Percentiles rank a stretch among this genome's conserved stretches.
phyloP scores from a whole-genome alignment of 306 rosid species.

The Senna tora region DNA sequence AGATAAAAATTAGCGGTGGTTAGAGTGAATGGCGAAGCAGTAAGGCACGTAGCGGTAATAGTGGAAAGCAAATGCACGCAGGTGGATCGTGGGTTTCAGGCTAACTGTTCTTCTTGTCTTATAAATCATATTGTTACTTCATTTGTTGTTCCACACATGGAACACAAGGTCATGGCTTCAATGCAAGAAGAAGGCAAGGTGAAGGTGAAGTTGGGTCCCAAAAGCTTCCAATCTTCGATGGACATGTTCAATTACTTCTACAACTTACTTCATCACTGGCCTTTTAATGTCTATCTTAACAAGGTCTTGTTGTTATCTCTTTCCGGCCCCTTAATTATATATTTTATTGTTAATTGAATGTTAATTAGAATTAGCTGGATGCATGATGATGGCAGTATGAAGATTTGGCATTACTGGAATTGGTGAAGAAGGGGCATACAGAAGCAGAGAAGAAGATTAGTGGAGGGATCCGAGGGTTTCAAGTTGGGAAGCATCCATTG shows the following conservation, averaged over 20 bases:
- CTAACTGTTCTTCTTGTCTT: no score
- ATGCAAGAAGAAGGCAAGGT: conserved; percentile 40
- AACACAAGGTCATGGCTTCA: no score
- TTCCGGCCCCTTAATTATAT: no score
- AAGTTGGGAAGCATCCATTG: conserved; percentile 70
- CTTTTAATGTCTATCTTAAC: conserved; percentile 63
- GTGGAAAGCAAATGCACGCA: no score
- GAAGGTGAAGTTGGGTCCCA: conserved; percentile 50
- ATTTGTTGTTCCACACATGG: no score
- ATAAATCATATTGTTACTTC: no score
- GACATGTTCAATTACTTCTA: conserved; percentile 70
- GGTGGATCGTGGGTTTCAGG: no score
- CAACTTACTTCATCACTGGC: conserved; percentile 73
- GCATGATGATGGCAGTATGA: conserved; percentile 68
- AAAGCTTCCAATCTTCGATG: conserved; percentile 53
- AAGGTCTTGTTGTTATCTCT: conserved; percentile 49
- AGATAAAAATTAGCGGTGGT: no score
- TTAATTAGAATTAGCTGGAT: not conserved
- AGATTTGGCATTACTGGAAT: conserved; percentile 61
- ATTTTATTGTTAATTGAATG: no score
- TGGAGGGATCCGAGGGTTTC: conserved; percentile 60
- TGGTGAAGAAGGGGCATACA: conserved; percentile 73
- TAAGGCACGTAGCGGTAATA: no score
- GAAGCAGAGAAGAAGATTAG: conserved; percentile 67
- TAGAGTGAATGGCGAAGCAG: no score